Evolutionary conservation across 148 eudicot species (phyloP), one percentile per base, ranked within the genome.

Genomic region (Amaranthus hypochondriacus): DNA sequence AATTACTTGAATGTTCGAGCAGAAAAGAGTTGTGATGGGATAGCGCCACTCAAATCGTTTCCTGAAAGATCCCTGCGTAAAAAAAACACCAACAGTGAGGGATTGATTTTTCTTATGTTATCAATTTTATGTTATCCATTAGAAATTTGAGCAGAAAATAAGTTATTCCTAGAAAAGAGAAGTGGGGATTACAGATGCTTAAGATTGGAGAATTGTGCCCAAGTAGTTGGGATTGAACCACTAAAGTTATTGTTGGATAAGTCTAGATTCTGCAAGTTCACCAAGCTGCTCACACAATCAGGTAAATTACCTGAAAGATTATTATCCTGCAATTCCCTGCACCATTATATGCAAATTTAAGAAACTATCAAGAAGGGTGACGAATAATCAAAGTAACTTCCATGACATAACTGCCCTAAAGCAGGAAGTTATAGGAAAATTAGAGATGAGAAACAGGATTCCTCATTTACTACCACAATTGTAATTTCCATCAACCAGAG

Each of bases 271-370:
- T 92, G 81, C 48, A 95, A 81, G 73, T 87, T 65, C 82, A 61
- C 67, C 85, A 95, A 80, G 83, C 69, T 85, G 77, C 89, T 80
- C 74, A 90, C 79, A 76, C 76, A 89, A 62, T 90, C 89, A 68
- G 99, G 96, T 74, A 95, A 76, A 3, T 70, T 66, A 52, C 99
- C 99, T 5, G 86, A 87, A n/a, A 95, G 75, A 77, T 86, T 83
- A 77, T 95, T 92, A 72, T 89, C 84, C 75, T 87, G 89, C 73
- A 95, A 84, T 68, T 90, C 94, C 87, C 99, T 95, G 88, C 77
- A 78, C 15, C 65, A 18, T 56, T 73, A 61, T 70, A 69, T 14
- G 50, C 55, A 39, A 63, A 2, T 69, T 53, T 54, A 39, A 70
- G 21, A 59, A 54, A 14, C 60, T 7, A n/a, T 56, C 58, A 18